Evolutionary conservation across 2,329 filamentous ascomycete genomes (phyloP).

Genomic region (Cordyceps farinosa): DNA sequence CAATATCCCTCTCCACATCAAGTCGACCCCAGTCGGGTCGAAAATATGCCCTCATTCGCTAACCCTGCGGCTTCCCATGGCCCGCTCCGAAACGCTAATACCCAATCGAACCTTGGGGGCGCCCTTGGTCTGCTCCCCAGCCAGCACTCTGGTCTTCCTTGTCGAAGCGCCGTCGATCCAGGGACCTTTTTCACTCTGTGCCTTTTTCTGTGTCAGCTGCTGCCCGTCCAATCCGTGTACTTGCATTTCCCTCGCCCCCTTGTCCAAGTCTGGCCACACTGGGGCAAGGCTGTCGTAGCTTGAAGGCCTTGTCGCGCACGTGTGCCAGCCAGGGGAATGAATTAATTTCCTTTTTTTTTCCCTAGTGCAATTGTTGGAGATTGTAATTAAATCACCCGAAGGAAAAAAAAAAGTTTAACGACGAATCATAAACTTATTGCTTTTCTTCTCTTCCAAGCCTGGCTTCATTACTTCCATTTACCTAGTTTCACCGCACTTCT

Average conservation of each 20-base stretch:
- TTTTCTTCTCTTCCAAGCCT: no score
- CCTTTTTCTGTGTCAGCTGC: not conserved
- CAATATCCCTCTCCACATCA: not conserved
- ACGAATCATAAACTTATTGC: no score
- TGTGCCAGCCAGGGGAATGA: not conserved
- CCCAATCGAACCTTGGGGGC: not conserved
- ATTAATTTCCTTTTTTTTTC: not conserved
- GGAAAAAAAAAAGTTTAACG: not conserved
- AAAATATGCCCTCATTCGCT: not conserved
- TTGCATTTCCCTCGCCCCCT: not conserved
- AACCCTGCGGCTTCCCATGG: not conserved
- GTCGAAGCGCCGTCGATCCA: not conserved
- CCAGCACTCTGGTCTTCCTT: not conserved
- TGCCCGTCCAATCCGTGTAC: not conserved
- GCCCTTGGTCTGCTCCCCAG: no score
- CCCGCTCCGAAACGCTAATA: conserved; percentile 4
- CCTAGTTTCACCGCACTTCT: not conserved
- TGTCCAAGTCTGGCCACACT: not conserved
- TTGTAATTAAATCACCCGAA: no score
- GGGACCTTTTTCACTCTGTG: not conserved
- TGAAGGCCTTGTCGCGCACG: not conserved
- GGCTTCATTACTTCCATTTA: no score
- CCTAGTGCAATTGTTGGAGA: no score
- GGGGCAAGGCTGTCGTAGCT: not conserved
- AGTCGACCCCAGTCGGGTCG: not conserved